Evolutionary conservation across 2,329 filamentous ascomycete species (phyloP), one percentile per base, ranked within the genome.

Genomic region (Huntiella savannae): DNA sequence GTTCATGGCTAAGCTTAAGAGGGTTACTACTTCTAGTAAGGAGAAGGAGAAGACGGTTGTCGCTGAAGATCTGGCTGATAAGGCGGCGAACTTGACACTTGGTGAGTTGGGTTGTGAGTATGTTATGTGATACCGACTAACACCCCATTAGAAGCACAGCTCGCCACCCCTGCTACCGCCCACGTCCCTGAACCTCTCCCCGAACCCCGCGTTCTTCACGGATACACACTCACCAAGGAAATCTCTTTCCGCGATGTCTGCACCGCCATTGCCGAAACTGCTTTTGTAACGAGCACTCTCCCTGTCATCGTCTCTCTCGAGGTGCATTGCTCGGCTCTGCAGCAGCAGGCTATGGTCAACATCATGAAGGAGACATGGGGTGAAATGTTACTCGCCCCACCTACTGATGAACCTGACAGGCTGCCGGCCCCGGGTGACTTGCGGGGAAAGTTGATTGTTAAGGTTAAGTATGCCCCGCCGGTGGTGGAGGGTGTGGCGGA

Each of bases 281-380:
- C 82, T 1, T 96, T 96, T 55, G 63, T 71, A 3, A 73, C 68
- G 3, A 79, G 74, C 15, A 78, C 88, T 50, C 65, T 93, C 13
- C 91, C 91, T 0, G 67, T 98, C n/a, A 88, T 96, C 50, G 80
- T 95, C 54, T 94, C 85, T 57, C 70, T 98, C 32, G 91, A 98
- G 61, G 84, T 96, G 0, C 91, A 96, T 63, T 86, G 85, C 52
- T 70, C 69, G 51, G 63, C 75, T 0, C 71, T 79, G 48, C 91
- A 98, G 61, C 91, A 98, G 59, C 73, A 82, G 52, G 71, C 79
- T 49, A 95, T 96, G 84, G 86, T 94, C 4, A 71, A 82, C 50
- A 93, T 96, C 55, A 95, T 98, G 76, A 71, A 77, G 51, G 75
- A 92, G 51, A 75, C 75, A 19, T 98, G 86, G 84, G 69, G 69